Evolutionary conservation across 129 eudicot genomes (phyloP).

Genomic region (Oenanthe sinensis): DNA sequence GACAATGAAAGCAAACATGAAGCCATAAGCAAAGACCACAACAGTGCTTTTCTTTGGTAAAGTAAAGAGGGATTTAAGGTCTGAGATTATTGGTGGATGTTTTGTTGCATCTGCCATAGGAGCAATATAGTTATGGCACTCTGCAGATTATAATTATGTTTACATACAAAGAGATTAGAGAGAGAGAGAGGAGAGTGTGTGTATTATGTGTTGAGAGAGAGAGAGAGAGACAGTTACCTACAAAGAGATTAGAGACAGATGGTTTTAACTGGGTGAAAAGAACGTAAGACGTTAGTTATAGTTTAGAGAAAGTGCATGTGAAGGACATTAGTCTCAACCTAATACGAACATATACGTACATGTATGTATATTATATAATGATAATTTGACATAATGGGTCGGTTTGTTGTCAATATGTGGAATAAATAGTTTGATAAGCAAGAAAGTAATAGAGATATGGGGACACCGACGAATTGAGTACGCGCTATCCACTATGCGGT

Average conservation of each 20-base stretch:
- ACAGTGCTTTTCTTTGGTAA: conserved; percentile 42
- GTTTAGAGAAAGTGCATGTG: not conserved
- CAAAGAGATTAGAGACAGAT: not conserved
- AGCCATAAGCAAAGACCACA: conserved; percentile 45
- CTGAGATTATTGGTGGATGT: conserved; percentile 59
- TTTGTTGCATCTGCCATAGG: conserved; percentile 39
- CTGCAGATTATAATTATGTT: not conserved
- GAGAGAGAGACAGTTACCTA: not conserved
- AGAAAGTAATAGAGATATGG: not conserved
- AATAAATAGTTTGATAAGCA: not conserved
- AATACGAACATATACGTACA: not conserved
- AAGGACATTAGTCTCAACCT: not conserved
- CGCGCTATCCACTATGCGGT: not conserved
- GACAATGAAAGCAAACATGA: conserved; percentile 49
- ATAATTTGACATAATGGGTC: not conserved
- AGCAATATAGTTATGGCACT: not conserved
- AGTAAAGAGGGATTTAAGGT: conserved; percentile 44
- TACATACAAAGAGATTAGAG: not conserved
- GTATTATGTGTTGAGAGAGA: too few species aligned
- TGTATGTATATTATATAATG: not conserved
- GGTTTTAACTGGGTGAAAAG: not conserved
- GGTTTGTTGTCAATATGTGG: not conserved
- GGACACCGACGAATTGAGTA: not conserved
- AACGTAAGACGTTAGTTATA: not conserved
- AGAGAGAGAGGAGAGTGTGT: not conserved